These are phyloP conservation scores for Solanum hybrid DNA, from an alignment of 305 asterid genomes.

Conservation along the genomic window DNA sequence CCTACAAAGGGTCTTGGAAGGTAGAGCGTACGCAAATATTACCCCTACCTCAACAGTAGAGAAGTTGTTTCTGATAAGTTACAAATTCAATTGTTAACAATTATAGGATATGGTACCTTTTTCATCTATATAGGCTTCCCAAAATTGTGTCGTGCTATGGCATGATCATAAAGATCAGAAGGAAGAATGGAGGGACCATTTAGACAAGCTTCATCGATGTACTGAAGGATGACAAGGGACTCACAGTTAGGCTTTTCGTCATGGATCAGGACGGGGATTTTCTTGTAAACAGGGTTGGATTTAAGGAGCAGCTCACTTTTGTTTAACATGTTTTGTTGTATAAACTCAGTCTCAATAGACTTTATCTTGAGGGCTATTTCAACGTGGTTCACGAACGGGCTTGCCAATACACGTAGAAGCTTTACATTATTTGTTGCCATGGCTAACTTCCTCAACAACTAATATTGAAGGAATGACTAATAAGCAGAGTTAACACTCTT, in stretches of 20 bases:
- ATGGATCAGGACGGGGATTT: slow-evolving; percentile 38
- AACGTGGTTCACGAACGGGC: slow-evolving; percentile 15
- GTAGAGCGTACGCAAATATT: not conserved
- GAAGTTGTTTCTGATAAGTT: not conserved
- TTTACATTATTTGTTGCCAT: slow-evolving; percentile 14
- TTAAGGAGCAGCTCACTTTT: slow-evolving; percentile 25
- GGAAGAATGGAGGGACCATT: slow-evolving; percentile 12
- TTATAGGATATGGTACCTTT: slow-evolving; percentile 7
- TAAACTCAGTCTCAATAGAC: slow-evolving; percentile 16
- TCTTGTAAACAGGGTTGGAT: slow-evolving; percentile 26
- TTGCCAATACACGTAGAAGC: slow-evolving; percentile 14
- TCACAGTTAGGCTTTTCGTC: slow-evolving; percentile 27
- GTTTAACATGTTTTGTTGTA: not conserved
- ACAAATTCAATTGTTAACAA: not conserved
- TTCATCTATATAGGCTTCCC: slow-evolving; percentile 21
- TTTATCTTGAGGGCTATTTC: slow-evolving; percentile 24
- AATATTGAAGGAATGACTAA: not conserved
- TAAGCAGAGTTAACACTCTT: not conserved
- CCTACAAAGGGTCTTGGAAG: not conserved
- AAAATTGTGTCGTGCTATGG: slow-evolving; percentile 2
- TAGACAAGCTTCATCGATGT: slow-evolving; percentile 35
- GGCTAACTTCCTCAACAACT: not conserved
- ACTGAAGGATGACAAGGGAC: slow-evolving; percentile 34
- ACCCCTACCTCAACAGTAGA: not conserved
- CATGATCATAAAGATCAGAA: slow-evolving; percentile 14